phyloP scores from a whole-genome alignment of 176 grass and related monocot species.

The Puya raimondii region DNA sequence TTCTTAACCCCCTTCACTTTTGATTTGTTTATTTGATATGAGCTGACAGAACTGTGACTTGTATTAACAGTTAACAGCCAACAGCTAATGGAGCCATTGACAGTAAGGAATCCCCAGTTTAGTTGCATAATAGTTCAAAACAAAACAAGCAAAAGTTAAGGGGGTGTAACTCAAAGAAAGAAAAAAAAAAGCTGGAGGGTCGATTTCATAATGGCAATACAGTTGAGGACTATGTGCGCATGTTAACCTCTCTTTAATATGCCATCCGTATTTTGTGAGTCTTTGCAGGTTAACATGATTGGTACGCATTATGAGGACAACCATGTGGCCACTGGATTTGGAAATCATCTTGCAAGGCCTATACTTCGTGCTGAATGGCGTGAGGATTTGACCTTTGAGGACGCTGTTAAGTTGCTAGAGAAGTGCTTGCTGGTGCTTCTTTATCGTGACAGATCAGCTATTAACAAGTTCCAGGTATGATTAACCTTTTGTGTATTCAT shows the following conservation, averaged over 20 bases:
- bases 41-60: no score
- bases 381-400: conserved; percentile 91
- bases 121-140: no score
- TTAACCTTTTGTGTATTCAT: not conserved
- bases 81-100: no score
- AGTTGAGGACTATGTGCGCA: no score
- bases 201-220: no score
- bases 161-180: no score
- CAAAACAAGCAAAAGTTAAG: no score
- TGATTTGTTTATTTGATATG: no score
- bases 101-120: no score
- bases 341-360: conserved; percentile 90
- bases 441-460: conserved; percentile 93
- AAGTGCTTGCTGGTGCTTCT: conserved; percentile 91
- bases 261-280: not conserved
- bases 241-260: not conserved
- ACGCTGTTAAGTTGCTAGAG: conserved; percentile 94
- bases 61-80: no score
- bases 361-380: conserved; percentile 92
- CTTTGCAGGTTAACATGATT: conserved; percentile 82
- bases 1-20: no score
- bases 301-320: conserved; percentile 98
- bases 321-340: conserved; percentile 96
- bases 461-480: conserved; percentile 97
- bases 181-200: no score